phyloP scores from a whole-genome alignment of 805 yeast species.

The Saccharomycopsis javanensis region DNA sequence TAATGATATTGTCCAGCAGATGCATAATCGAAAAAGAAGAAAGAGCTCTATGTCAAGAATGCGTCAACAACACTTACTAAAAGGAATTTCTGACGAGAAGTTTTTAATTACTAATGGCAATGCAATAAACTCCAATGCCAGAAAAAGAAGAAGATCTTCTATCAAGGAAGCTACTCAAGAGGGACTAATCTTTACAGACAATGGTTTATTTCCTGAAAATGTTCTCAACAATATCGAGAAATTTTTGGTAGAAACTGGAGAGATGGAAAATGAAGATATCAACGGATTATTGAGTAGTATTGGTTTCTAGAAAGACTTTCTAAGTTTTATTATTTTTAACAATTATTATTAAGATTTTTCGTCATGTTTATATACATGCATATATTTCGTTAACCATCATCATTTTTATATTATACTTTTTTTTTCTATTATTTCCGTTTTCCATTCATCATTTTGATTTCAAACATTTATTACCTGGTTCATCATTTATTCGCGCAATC shows the following conservation, averaged over 20 bases:
- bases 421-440: no score
- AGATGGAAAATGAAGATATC: constrained; percentile 10
- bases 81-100: neutral
- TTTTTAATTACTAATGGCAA: constrained; percentile 5
- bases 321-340: neutral
- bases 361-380: neutral
- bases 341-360: neutral
- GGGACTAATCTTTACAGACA: constrained; percentile 64
- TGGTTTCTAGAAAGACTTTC: constrained; percentile 3
- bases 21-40: neutral
- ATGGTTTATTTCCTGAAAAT: constrained; percentile 68
- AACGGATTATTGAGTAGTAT: constrained; percentile 10
- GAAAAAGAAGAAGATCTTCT: constrained; percentile 49
- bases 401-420: neutral
- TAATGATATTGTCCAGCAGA: constrained; percentile 21
- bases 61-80: neutral
- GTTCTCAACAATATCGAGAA: constrained; percentile 70
- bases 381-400: neutral
- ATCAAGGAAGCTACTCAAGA: constrained; percentile 63
- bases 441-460: neutral
- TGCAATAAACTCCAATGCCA: constrained; percentile 13
- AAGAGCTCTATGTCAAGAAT: neutral
- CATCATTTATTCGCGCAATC: no score
- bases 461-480: neutral
- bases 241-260: constrained; percentile 42